Evolutionary conservation across 306 rosid species (phyloP).

Genomic region (Rosa rugosa): DNA sequence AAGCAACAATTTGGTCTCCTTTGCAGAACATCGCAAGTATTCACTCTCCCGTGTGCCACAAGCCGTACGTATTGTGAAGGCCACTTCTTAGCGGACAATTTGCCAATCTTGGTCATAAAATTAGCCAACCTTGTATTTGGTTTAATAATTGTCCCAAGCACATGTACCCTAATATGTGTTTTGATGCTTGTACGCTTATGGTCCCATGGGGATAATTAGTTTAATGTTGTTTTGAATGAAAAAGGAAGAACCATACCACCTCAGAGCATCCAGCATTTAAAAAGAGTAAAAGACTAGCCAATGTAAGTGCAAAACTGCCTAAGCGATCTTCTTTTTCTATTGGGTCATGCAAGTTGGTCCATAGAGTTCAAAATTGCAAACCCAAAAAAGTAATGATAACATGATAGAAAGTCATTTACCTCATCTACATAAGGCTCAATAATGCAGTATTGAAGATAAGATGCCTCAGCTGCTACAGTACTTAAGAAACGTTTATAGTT

Average conservation of each 20-base stretch:
- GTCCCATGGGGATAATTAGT: neutral
- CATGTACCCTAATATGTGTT: neutral
- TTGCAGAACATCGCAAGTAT: neutral
- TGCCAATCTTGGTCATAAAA: neutral
- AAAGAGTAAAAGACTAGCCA: too few relatives aligned
- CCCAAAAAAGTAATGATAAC: neutral
- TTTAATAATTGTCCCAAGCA: neutral
- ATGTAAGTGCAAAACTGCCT: neutral
- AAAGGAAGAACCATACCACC: neutral
- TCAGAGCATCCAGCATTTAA: neutral
- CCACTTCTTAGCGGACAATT: neutral
- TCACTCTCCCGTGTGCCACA: neutral
- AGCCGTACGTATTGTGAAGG: neutral
- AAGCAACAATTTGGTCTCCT: neutral
- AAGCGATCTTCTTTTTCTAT: neutral
- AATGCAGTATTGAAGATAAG: constrained; percentile 79
- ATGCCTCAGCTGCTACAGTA: constrained; percentile 57
- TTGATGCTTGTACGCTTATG: neutral
- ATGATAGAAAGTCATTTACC: constrained; percentile 44
- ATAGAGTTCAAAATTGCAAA: neutral
- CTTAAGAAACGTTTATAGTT: constrained; percentile 65
- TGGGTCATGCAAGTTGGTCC: neutral
- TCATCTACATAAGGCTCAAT: constrained; percentile 73
- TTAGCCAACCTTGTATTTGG: neutral
- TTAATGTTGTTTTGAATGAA: neutral